Evolutionary conservation across 1,139 yeast genomes (phyloP), one percentile per base, ranked within the genome.

Genomic region (Tardiomyces depauwii): DNA sequence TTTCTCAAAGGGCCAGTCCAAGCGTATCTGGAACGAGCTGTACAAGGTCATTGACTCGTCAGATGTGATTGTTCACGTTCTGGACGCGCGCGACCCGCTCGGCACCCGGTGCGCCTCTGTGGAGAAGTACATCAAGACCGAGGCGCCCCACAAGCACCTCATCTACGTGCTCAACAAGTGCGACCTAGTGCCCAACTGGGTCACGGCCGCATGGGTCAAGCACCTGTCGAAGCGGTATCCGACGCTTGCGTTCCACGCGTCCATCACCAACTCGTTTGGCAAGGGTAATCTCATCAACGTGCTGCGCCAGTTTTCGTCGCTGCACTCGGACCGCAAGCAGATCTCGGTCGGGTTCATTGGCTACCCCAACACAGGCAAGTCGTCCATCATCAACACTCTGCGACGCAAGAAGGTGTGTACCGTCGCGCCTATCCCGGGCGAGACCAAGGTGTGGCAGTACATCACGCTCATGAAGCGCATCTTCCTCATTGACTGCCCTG

Each of bases 161-260:
- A 83, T 91, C 53, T 89, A 83, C 63, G 96, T 91, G 46, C 72
- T 91, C 66, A 91, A 91, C 76, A 91, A 91, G 76, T 88, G 96
- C 76, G 98, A 91, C 72, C 78, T 91, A 60, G 96, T 93, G 46
- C 98, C 98, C 53, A 91, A 96, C 48, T 91, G 97, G 96, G 96
- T 88, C 60, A 96, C 98, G 62, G 97, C 97, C 64, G 96, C 97
- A 44, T 91, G 98, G 98, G 96, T 91, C 45, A 91, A 91, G 64
- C 91, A 84, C 64, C 73, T 91, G 55, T 88, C 96, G 2, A 88
- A 86, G 61, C 85, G 80, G 50, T 87, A 79, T 62, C 98, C 98
- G 44, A 91, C 98, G 2, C 73, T 91, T 59, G 98, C 98, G 52
- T 91, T 91, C 73, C 98, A 91, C 66, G 97, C 98, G 2, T 88